A percentile compares a stretch with the other conserved stretches of the same genome.
Conservation (phyloP, 352 stramenopile genomes). For the Globisporangium cylindrosporum region DNA sequence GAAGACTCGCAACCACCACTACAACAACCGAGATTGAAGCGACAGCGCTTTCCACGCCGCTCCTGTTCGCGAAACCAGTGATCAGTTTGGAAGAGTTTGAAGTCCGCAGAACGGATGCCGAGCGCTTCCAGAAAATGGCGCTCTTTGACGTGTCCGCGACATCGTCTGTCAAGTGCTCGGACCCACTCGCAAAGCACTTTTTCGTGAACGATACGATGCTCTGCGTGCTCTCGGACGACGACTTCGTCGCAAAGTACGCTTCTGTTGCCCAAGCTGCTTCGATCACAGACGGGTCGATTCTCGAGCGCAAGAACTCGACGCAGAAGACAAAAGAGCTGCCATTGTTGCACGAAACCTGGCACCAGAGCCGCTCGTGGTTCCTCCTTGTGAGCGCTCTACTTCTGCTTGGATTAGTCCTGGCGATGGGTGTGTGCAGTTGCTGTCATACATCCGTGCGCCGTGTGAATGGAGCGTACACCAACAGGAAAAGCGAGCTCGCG, state of each 20-base stretch:
- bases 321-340: neutral
- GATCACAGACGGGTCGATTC: neutral
- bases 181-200: constrained; percentile 25
- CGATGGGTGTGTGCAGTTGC: constrained; percentile 1
- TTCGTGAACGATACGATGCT: constrained; percentile 44
- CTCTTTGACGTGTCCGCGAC: constrained; percentile 15
- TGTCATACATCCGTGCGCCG: constrained; percentile 1
- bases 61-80: constrained; percentile 2
- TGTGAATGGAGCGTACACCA: neutral
- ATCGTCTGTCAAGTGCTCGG: constrained; percentile 24
- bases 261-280: neutral
- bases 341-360: constrained; percentile 24
- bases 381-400: constrained; percentile 23
- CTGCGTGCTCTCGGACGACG: constrained; percentile 34
- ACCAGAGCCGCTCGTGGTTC: constrained; percentile 31
- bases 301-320: neutral
- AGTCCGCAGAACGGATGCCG: constrained; percentile 30
- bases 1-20: neutral
- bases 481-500: constrained; percentile 4
- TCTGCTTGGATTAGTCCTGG: constrained; percentile 18
- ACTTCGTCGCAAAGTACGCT: constrained; percentile 39
- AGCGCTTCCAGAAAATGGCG: constrained; percentile 21
- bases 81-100: constrained; percentile 34
- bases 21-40: neutral
- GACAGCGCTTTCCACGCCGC: neutral